Base-by-base conservation (phyloP, 2,329 filamentous ascomycete species). In the Graphium sp. region DNA sequence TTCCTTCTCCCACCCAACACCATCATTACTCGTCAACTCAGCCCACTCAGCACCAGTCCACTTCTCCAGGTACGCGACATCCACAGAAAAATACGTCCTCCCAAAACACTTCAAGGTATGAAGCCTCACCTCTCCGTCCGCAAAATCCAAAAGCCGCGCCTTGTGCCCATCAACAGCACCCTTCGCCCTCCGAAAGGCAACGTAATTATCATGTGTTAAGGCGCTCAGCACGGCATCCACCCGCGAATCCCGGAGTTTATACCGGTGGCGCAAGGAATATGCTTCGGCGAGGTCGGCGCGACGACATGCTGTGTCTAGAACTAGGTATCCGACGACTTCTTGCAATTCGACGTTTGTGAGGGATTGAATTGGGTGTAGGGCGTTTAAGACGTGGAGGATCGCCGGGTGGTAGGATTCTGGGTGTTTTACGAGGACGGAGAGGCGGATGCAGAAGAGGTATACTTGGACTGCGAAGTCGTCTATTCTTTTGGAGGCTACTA, bases 321-420 rank as follows among this genome's bases (percentile, higher is more conserved):
- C 72, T 16, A 83, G 62, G 43, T 93, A 92, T 18, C 71, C 68
- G 3, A 74, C 69, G 29, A 91, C 77, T 42, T 95, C 89, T 27
- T 74, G 68, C 4, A 83, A 53, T 44, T 93, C 84, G 5, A 76
- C 60, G 3, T 61, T 56, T 0, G 77, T 71, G 13, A 95, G 66
- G 4, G 74, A 74, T 28, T 74, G 67, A 3, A 60, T 49, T 0
- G 64, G 58, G 41, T 91, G 79, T 35, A 95, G 73, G 6, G 56
- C 54, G 24, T 73, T 65, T 9, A 98, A 60, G 3, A 94, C 65
- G 41, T 92, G 73, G 22, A 79, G 65, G 14, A 95, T 68, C 2
- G 87, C 83, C 0, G 87, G 83, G 37, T 87, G 77, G 49, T 95
- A 98, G 2, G 84, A 84, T 40, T 92, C 82, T 40, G 77, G 79